Percentiles rank a stretch among this genome's conserved stretches.
These are phyloP conservation scores for Annulohypoxylon stygium DNA, from an alignment of 495 filamentous ascomycete species.

Conservation along the genomic window DNA sequence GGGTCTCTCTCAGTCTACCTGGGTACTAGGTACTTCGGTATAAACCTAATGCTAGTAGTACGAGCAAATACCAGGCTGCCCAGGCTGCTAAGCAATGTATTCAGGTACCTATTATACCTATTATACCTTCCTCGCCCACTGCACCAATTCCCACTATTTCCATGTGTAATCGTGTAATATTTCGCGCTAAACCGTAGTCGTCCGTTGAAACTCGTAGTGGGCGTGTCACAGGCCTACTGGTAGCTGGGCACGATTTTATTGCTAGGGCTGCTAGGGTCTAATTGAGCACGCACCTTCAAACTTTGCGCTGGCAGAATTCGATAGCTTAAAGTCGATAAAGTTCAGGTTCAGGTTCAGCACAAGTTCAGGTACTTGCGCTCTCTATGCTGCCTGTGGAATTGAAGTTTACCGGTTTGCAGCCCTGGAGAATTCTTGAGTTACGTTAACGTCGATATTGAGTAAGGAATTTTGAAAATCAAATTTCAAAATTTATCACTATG, in stretches of 20 bases:
- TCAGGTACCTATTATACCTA: neutral
- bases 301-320: conserved; percentile 25
- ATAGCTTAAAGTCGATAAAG: neutral
- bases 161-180: conserved; percentile 12
- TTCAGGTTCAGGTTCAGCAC: conserved; percentile 18
- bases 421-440: neutral
- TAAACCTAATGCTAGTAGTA: neutral
- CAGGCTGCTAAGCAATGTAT: neutral
- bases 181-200: conserved; percentile 14
- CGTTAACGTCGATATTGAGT: neutral
- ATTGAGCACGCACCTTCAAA: conserved; percentile 30
- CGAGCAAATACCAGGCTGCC: too few species aligned
- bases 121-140: neutral
- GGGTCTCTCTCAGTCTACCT: neutral
- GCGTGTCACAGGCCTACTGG: conserved; percentile 28
- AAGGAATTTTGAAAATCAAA: conserved; percentile 1
- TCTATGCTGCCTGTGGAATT: neutral
- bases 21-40: neutral
- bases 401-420: neutral
- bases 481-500: neutral
- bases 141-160: neutral
- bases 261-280: conserved; percentile 40
- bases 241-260: neutral
- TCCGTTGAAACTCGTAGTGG: neutral
- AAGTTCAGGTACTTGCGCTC: neutral